Conservation (phyloP, 495 filamentous ascomycete genomes). For the Trichodelitschia bisporula region DNA sequence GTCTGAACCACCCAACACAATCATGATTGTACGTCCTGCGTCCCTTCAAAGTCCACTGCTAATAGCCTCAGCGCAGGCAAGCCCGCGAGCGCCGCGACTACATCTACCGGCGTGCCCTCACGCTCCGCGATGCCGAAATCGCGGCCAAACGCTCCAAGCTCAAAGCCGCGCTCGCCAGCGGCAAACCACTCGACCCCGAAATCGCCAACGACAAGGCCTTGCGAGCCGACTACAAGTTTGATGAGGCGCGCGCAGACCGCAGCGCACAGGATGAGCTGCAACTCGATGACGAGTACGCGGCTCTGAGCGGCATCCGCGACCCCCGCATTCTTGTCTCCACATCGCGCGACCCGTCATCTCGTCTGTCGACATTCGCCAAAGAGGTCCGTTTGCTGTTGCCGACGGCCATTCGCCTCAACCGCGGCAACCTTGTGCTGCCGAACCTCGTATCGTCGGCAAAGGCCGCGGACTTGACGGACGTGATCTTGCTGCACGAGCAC, state of each 20-base stretch:
- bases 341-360: constrained; percentile 61
- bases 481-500: constrained; percentile 82
- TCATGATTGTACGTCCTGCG: constrained; percentile 1
- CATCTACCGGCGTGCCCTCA: constrained; percentile 59
- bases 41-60: no score
- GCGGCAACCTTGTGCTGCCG: constrained; percentile 70
- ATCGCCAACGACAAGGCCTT: constrained; percentile 77
- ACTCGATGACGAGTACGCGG: constrained; percentile 88
- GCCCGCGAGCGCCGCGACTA: constrained; percentile 78
- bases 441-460: constrained; percentile 64
- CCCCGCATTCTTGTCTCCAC: constrained; percentile 84
- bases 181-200: constrained; percentile 61
- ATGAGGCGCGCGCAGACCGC: constrained; percentile 45
- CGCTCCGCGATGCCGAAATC: constrained; percentile 78
- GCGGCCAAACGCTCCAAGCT: constrained; percentile 73
- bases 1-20: no score
- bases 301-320: constrained; percentile 63
- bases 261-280: constrained; percentile 40
- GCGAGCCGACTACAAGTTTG: constrained; percentile 78
- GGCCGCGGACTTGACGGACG: constrained; percentile 52
- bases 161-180: constrained; percentile 57
- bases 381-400: constrained; percentile 82
- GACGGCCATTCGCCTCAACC: constrained; percentile 71
- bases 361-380: constrained; percentile 77
- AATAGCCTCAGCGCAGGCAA: constrained; percentile 33